Evolutionary conservation across 345 rosid genomes (phyloP).

Genomic region (Populus tremula): DNA sequence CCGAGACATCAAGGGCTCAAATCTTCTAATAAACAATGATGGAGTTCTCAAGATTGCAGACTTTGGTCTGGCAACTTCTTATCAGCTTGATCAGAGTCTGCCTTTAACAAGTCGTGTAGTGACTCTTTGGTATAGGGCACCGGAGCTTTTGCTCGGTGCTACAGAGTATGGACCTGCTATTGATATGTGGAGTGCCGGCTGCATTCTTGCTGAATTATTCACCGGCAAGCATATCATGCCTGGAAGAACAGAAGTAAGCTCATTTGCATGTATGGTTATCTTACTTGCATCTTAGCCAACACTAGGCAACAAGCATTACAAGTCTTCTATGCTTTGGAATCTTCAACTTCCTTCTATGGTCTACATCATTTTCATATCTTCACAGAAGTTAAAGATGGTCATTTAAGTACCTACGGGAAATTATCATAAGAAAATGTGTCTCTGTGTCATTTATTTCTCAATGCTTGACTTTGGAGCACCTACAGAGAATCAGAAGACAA

Average conservation of each 20-base stretch:
- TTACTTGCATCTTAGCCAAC: not conserved
- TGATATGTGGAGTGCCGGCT: constrained; percentile 92
- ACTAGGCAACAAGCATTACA: not conserved
- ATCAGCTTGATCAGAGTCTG: constrained; percentile 48
- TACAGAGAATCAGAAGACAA: no score
- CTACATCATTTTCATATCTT: not conserved
- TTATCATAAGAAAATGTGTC: not conserved
- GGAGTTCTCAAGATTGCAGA: constrained; percentile 93
- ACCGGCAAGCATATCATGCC: constrained; percentile 94
- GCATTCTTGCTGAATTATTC: constrained; percentile 80
- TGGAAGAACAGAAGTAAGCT: constrained; percentile 84
- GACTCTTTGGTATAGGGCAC: constrained; percentile 96
- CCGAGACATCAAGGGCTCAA: constrained; percentile 92
- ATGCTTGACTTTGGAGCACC: not conserved
- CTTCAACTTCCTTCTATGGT: not conserved
- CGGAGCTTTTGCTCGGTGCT: constrained; percentile 94
- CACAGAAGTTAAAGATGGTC: not conserved
- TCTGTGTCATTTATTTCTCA: not conserved
- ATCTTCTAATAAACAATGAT: constrained; percentile 60
- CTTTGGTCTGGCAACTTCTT: constrained; percentile 75
- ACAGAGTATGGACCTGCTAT: constrained; percentile 74
- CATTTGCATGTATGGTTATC: not conserved
- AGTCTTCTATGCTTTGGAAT: not conserved
- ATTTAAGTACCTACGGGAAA: not conserved
- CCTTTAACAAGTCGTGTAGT: constrained; percentile 87